These are phyloP conservation scores for Chamaecyparis obtusa DNA, from an alignment of 75 land plant genomes.

Conservation along the genomic window DNA sequence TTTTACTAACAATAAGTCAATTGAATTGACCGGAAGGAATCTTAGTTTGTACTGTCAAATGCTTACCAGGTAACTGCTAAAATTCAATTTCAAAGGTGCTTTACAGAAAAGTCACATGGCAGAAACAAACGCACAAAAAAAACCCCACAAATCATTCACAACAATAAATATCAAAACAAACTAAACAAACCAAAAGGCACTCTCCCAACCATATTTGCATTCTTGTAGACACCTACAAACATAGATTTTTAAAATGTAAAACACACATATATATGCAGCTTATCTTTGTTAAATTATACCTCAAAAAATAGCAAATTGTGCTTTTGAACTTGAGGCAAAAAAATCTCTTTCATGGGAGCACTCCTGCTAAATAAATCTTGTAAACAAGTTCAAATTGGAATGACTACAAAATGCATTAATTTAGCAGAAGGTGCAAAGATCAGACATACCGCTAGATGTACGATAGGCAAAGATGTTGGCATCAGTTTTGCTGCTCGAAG, in stretches of 20 bases:
- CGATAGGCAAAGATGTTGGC: conserved; percentile 42
- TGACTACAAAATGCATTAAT: neutral
- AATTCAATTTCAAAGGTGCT: neutral
- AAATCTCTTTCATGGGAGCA: neutral
- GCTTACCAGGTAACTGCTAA: neutral
- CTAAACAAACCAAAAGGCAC: conserved; percentile 2
- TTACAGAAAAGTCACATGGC: neutral
- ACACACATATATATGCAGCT: neutral
- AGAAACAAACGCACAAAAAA: neutral
- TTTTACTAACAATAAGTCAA: neutral
- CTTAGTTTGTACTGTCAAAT: neutral
- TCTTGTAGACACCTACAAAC: neutral
- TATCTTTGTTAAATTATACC: neutral
- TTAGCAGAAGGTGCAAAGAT: neutral
- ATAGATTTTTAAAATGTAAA: neutral
- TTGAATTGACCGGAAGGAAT: neutral
- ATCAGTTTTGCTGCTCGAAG: conserved; percentile 24
- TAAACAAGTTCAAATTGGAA: neutral
- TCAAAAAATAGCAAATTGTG: neutral
- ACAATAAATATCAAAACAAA: neutral
- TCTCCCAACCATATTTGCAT: neutral
- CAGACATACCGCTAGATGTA: conserved; percentile 39
- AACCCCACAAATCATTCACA: conserved; percentile 1
- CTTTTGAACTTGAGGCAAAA: neutral
- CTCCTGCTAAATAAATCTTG: neutral